A percentile compares a stretch with the other conserved stretches of the same genome.
Evolutionary conservation across 148 eudicot genomes (phyloP).

Genomic region (Nepenthes mirabilis): DNA sequence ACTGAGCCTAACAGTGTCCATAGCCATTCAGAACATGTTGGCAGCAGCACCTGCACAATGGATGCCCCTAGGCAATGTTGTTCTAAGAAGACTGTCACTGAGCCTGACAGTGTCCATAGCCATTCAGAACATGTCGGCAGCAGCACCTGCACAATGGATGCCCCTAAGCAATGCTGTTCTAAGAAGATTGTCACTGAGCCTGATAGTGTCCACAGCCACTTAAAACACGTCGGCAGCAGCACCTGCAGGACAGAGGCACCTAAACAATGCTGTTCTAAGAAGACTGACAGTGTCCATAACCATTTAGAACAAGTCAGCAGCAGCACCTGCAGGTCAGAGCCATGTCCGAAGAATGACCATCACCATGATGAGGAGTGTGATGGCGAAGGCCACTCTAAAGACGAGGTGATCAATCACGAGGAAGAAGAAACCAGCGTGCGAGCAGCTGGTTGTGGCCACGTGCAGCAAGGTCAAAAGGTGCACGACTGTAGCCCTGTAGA

Average conservation of each 20-base stretch:
- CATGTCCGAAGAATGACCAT: background rate
- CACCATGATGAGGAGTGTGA: background rate
- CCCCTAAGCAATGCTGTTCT: background rate
- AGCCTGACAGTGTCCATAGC: no score
- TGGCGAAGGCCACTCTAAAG: background rate
- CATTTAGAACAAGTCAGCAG: background rate
- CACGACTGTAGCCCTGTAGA: background rate
- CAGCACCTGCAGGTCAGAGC: background rate
- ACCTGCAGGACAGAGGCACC: background rate
- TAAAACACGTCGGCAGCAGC: background rate
- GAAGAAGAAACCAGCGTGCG: background rate
- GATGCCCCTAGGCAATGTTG: background rate
- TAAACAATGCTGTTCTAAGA: background rate
- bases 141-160: no score
- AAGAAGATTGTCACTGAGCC: background rate
- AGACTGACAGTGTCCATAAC: background rate
- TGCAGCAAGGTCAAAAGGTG: background rate
- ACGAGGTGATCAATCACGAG: background rate
- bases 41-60: no score
- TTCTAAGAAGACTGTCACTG: background rate
- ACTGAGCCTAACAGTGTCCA: background rate
- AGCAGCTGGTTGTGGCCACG: background rate
- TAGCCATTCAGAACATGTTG: background rate
- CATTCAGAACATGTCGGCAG: no score
- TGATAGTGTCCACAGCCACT: background rate